A percentile compares a stretch with the other conserved stretches of the same genome.
Evolutionary conservation across 1,284 basidiomycete genomes (phyloP).

Genomic region (Irpex rosettiformis): DNA sequence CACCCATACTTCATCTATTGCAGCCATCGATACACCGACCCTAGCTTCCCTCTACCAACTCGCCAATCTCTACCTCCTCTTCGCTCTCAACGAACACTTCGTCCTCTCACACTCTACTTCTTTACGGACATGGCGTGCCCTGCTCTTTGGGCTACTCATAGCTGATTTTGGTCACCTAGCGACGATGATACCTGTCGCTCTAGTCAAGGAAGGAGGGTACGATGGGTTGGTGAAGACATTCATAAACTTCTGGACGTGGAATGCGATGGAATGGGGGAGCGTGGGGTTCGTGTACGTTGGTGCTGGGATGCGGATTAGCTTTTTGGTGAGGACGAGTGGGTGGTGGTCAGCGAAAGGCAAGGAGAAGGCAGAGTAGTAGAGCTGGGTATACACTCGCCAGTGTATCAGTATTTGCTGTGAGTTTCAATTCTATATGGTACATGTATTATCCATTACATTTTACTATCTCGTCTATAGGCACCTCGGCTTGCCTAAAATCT

Average conservation of each 20-base stretch:
- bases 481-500: not conserved
- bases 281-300: constrained; percentile 51
- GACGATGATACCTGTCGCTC: constrained; percentile 43
- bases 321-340: constrained; percentile 23
- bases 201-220: constrained; percentile 27
- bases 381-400: too few species aligned
- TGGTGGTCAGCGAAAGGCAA: constrained; percentile 28
- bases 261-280: constrained; percentile 52
- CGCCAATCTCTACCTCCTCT: constrained; percentile 49
- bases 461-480: too few species aligned
- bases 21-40: constrained; percentile 28
- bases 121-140: constrained; percentile 38
- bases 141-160: constrained; percentile 42
- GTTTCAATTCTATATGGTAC: too few species aligned
- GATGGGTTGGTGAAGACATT: constrained; percentile 37
- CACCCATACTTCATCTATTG: constrained; percentile 14
- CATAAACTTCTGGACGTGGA: constrained; percentile 37
- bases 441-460: too few species aligned
- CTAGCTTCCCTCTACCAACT: constrained; percentile 44
- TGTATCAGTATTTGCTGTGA: too few species aligned
- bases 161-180: constrained; percentile 50
- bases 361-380: not conserved
- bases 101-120: constrained; percentile 40
- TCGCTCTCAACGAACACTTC: constrained; percentile 50
- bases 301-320: constrained; percentile 37